Evolutionary conservation across 257 asterid species (phyloP).

Genomic region (Salvia hispanica): DNA sequence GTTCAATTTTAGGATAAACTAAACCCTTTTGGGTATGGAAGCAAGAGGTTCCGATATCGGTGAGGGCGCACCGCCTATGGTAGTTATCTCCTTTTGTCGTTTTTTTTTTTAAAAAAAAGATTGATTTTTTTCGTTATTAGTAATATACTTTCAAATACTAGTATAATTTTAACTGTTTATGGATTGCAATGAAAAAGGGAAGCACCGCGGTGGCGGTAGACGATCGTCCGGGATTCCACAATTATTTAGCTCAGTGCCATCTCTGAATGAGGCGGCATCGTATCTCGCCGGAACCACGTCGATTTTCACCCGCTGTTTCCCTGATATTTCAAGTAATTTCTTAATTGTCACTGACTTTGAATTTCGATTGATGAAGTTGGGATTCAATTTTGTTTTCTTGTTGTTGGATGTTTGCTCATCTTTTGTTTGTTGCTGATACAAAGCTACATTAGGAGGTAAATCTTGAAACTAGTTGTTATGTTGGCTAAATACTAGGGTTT

Average conservation of each 20-base stretch:
- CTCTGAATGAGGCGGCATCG: slow-evolving; percentile 80
- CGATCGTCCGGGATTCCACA: slow-evolving; percentile 68
- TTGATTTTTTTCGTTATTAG: background rate
- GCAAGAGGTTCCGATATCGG: slow-evolving; percentile 33
- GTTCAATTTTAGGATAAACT: slow-evolving; percentile 4
- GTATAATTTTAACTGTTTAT: slow-evolving; percentile 2
- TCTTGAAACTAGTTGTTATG: too few relatives aligned
- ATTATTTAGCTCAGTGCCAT: slow-evolving; percentile 79
- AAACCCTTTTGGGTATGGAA: slow-evolving; percentile 38
- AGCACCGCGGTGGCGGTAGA: slow-evolving; percentile 42
- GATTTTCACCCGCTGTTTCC: slow-evolving; percentile 76
- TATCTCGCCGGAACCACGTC: slow-evolving; percentile 80
- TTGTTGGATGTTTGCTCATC: slow-evolving; percentile 10
- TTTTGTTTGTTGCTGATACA: slow-evolving; percentile 16
- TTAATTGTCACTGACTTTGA: background rate
- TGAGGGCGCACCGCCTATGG: slow-evolving; percentile 48
- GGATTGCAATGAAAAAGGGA: slow-evolving; percentile 39
- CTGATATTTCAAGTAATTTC: slow-evolving; percentile 57
- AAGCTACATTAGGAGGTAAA: background rate
- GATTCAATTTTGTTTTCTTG: background rate
- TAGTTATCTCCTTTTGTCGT: slow-evolving; percentile 27
- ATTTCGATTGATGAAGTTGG: slow-evolving; percentile 1
- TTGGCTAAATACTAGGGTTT: background rate
- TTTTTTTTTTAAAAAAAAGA: background rate
- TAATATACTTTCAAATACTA: background rate